Conservation (phyloP, 257 asterid species). For the Petunia axillaris region DNA sequence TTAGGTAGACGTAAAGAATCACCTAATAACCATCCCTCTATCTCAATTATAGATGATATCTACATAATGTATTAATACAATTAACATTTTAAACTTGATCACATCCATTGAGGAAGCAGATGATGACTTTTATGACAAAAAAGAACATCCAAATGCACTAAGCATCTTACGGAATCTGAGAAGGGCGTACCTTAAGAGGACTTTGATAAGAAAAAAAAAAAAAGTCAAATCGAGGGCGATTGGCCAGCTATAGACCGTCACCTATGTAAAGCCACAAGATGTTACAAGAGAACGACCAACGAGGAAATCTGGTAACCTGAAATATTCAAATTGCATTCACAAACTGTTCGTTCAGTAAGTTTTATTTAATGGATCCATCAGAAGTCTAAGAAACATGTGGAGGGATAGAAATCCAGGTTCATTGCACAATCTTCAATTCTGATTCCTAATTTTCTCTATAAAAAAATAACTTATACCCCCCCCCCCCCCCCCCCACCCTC, state of each 20-base stretch:
- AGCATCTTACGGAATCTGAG: too few species aligned
- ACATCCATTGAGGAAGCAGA: too few species aligned
- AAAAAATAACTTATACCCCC: background rate
- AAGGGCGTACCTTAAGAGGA: too few species aligned
- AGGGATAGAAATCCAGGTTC: background rate
- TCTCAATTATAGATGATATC: background rate
- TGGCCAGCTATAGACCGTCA: too few species aligned
- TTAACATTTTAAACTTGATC: too few species aligned
- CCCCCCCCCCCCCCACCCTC: background rate
- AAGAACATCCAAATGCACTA: too few species aligned
- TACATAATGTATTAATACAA: background rate
- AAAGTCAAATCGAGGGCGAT: too few species aligned
- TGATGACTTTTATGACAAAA: too few species aligned
- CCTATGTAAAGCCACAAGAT: background rate
- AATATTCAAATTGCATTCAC: background rate
- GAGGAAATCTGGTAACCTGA: background rate
- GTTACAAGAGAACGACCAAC: background rate
- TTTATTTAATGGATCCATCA: constrained; percentile 3
- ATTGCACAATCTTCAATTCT: background rate
- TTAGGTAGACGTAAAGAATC: background rate
- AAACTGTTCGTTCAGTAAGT: too few species aligned
- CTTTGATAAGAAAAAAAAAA: too few species aligned
- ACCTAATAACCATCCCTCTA: background rate
- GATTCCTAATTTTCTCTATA: background rate
- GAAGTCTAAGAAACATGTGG: background rate